Percentiles rank a stretch among this genome's conserved stretches.
These are phyloP conservation scores for Emmonsiellopsis sp. DNA, from an alignment of 2,329 filamentous ascomycete species.

Conservation along the genomic window DNA sequence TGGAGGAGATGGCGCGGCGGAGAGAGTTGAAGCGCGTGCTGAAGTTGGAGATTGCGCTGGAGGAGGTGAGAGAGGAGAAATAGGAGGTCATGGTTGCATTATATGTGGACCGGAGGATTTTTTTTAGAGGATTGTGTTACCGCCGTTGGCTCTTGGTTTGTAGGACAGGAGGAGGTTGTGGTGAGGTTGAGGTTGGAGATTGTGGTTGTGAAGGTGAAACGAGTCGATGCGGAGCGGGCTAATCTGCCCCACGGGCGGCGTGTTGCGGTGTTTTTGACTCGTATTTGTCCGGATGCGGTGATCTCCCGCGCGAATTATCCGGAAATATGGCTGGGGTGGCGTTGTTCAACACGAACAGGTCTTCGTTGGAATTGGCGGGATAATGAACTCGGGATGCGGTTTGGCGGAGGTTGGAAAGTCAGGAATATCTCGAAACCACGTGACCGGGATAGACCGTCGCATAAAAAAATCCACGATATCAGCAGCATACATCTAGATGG, in stretches of 20 bases:
- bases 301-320: no score
- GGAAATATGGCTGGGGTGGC: no score
- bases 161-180: no score
- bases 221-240: neutral
- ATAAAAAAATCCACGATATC: no score
- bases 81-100: slow-evolving; percentile 60
- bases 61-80: slow-evolving; percentile 56
- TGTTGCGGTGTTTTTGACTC: no score
- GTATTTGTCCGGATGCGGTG: no score
- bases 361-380: no score
- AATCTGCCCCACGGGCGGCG: neutral
- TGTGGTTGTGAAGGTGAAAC: neutral
- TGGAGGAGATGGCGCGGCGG: slow-evolving; percentile 37
- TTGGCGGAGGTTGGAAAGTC: neutral
- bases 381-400: no score
- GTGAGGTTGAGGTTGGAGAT: neutral
- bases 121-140: neutral
- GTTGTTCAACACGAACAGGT: no score
- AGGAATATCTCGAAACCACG: neutral
- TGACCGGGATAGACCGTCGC: neutral
- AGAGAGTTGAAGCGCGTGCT: slow-evolving; percentile 50
- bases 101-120: neutral
- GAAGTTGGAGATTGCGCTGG: slow-evolving; percentile 42
- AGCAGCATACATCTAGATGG: no score
- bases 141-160: neutral